A percentile compares a stretch with the other conserved stretches of the same genome.
These are phyloP conservation scores for Lomentospora prolificans DNA, from an alignment of 2,329 filamentous ascomycete genomes.

Conservation along the genomic window DNA sequence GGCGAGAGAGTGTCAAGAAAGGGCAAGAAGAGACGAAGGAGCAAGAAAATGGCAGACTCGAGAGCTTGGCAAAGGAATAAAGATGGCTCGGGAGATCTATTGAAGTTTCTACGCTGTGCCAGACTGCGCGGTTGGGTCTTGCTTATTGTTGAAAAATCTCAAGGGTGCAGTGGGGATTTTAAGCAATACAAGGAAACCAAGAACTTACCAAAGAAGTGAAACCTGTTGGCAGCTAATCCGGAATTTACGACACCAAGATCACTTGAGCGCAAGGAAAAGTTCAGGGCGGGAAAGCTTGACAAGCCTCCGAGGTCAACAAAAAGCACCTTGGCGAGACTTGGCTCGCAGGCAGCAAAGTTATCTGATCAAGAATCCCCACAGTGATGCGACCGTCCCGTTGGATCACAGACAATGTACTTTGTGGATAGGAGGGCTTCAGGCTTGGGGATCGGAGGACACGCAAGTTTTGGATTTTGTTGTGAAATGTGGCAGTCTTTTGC, in stretches of 20 bases:
- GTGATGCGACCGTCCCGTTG: background rate
- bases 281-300: background rate
- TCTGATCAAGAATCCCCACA: background rate
- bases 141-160: background rate
- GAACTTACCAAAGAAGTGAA: background rate
- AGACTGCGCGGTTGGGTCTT: background rate
- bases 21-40: background rate
- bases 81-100: background rate
- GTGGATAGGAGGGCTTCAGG: too few relatives aligned
- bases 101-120: background rate
- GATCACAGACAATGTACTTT: too few relatives aligned
- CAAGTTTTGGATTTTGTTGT: too few relatives aligned
- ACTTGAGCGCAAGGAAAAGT: background rate
- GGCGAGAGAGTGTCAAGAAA: too few relatives aligned
- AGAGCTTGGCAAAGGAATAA: background rate
- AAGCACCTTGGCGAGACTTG: background rate
- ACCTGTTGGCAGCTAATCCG: background rate
- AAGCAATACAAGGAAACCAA: background rate
- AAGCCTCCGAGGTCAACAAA: background rate
- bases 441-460: too few relatives aligned
- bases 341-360: background rate
- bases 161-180: background rate
- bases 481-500: too few relatives aligned
- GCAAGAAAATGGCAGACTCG: background rate
- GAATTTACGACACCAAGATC: background rate